Conservation (phyloP, 75 land plant genomes). For the Selaginella moellendorffii region DNA sequence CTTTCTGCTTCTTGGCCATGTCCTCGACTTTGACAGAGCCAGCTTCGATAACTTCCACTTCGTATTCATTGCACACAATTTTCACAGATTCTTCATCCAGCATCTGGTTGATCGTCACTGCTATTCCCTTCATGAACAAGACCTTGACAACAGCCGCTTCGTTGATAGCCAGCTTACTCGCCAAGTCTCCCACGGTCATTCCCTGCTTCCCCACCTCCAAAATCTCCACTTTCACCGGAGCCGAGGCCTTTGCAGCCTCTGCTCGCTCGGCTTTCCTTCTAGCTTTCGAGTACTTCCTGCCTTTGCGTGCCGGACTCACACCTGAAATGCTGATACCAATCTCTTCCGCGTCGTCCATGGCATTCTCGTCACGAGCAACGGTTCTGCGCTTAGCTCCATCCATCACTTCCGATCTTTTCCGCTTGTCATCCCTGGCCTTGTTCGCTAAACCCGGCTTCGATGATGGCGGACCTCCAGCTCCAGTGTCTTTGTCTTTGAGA, state of each 20-base stretch:
- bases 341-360: slow-evolving; percentile 37
- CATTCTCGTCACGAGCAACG: slow-evolving; percentile 15
- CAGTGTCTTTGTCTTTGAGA: not conserved
- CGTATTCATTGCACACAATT: slow-evolving; percentile 74
- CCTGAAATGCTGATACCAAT: slow-evolving; percentile 42
- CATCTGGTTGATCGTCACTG: slow-evolving; percentile 44
- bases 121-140: slow-evolving; percentile 69
- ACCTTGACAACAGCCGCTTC: slow-evolving; percentile 63
- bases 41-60: slow-evolving; percentile 79
- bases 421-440: slow-evolving; percentile 56
- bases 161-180: slow-evolving; percentile 56
- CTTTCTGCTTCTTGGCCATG: slow-evolving; percentile 70
- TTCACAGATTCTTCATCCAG: slow-evolving; percentile 76
- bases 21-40: slow-evolving; percentile 55
- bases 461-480: not conserved
- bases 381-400: slow-evolving; percentile 22
- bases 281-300: slow-evolving; percentile 78
- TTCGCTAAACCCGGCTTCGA: too few species aligned
- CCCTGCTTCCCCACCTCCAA: slow-evolving; percentile 80
- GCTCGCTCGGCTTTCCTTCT: slow-evolving; percentile 70
- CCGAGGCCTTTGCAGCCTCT: slow-evolving; percentile 68
- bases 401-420: slow-evolving; percentile 35
- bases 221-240: slow-evolving; percentile 83
- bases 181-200: slow-evolving; percentile 63
- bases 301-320: slow-evolving; percentile 27